Percentiles rank a stretch among this genome's conserved stretches.
phyloP scores from a whole-genome alignment of 2,329 filamentous ascomycete genomes.

The Penicillium paneum region DNA sequence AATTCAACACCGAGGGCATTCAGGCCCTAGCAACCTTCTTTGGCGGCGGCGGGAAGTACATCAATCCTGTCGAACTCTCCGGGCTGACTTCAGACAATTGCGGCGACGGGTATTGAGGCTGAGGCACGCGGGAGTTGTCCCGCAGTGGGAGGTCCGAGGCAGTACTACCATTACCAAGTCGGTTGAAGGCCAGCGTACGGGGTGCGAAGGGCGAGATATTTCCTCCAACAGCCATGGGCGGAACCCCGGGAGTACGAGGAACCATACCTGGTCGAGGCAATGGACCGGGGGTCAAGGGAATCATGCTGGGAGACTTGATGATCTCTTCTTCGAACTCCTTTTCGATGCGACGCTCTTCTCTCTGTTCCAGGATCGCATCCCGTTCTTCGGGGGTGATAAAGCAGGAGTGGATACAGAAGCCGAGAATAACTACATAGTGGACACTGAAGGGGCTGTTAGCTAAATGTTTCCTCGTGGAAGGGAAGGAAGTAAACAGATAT shows the following conservation, averaged over 20 bases:
- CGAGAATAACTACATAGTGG: constrained; percentile 50
- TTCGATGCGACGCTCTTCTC: constrained; percentile 37
- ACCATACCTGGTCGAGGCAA: constrained; percentile 23
- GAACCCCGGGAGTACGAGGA: constrained; percentile 28
- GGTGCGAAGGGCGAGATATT: constrained; percentile 32
- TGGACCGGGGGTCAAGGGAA: constrained; percentile 32
- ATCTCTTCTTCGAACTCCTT: constrained; percentile 43
- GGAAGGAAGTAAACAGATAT: not conserved
- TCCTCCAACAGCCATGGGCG: constrained; percentile 29
- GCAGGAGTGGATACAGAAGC: constrained; percentile 49
- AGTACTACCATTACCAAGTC: constrained; percentile 33
- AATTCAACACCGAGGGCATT: not conserved
- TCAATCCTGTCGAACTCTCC: constrained; percentile 15
- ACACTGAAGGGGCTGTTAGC: constrained; percentile 36
- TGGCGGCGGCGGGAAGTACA: constrained; percentile 46
- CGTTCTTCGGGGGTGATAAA: constrained; percentile 43
- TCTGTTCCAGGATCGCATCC: constrained; percentile 31
- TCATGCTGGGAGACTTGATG: constrained; percentile 38
- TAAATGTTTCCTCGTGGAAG: not conserved
- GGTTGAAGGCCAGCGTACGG: constrained; percentile 43
- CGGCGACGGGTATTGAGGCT: constrained; percentile 23
- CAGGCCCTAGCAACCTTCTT: constrained; percentile 36
- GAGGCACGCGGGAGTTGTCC: constrained; percentile 25
- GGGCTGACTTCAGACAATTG: constrained; percentile 17
- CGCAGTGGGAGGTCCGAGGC: constrained; percentile 43